Evolutionary conservation across 192 early-diverging fungal species (phyloP), one percentile per base, ranked within the genome.

Genomic region (Bifiguratus adelaidae): DNA sequence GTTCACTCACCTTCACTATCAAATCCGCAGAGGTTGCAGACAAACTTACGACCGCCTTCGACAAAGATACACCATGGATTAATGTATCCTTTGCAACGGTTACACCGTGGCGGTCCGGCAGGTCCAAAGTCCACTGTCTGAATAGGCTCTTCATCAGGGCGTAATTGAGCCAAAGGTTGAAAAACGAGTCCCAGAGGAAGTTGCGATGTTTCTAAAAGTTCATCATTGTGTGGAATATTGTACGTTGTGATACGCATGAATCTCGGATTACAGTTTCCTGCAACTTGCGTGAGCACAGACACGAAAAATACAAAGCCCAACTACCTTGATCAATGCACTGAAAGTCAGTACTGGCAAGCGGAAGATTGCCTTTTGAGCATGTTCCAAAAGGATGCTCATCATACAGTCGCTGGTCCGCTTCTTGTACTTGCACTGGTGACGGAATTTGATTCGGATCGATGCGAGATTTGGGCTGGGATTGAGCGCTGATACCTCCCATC

Each of bases 381-480:
- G 94, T 93, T 27, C 76, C 72, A 70, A 81, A 99, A 7, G 80
- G 69, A 41, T 73, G 54, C 19, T 69, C 66, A 16, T 66, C 68
- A 61, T 86, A 85, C 6, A 70, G 38, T 18, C 71, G 57, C 53
- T 95, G 90, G 56, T 99, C 92, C 13, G 65, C 60, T 42, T 81
- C 77, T 46, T 93, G 91, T 26, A 92, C 91, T 18, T 71, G 65
- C 7, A 90, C 72, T 18, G 94, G 92, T 16, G 83, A 81, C 13
- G 95, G 95, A 44, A 99, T 89, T 52, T 92, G 88, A 67, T 89
- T 85, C 2, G 94, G 92, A 56, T 99, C 91, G 41, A 99, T 99
- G 13, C 77, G 74, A 19, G 82, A 50, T 44, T 68, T 69, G 50
- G n/a, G n/a, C n/a, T n/a, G n/a, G n/a, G n/a, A n/a, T n/a, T n/a